These are phyloP conservation scores for Avena insularis DNA, from an alignment of 176 grass and related monocot species.

Conservation along the genomic window DNA sequence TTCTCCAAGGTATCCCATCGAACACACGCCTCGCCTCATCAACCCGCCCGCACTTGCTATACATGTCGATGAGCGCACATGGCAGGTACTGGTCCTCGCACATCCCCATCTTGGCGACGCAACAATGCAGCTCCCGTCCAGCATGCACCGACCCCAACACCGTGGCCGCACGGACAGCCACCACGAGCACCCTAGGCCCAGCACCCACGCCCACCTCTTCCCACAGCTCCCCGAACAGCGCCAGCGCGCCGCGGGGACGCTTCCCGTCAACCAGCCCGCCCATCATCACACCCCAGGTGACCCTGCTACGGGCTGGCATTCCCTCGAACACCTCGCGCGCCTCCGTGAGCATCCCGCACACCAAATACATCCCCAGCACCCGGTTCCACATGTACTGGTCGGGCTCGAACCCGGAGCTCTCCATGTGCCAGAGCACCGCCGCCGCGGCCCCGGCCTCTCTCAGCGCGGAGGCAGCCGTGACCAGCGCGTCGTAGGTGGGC, in stretches of 20 bases:
- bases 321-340: conserved; percentile 69
- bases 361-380: conserved; percentile 54
- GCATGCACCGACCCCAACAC: conserved; percentile 22
- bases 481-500: conserved; percentile 64
- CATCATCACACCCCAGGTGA: conserved; percentile 69
- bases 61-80: conserved; percentile 83
- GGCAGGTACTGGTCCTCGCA: conserved; percentile 45
- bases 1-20: conserved; percentile 53
- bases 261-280: conserved; percentile 61
- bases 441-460: conserved; percentile 49
- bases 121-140: conserved; percentile 74
- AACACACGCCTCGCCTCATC: conserved; percentile 66
- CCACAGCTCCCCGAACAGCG: conserved; percentile 62
- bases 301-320: conserved; percentile 53
- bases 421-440: conserved; percentile 65
- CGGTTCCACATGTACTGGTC: conserved; percentile 68
- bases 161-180: conserved; percentile 52
- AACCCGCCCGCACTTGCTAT: conserved; percentile 68
- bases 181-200: conserved; percentile 55
- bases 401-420: conserved; percentile 51
- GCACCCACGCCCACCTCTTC: not conserved
- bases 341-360: conserved; percentile 66
- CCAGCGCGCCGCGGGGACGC: conserved; percentile 47
- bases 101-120: conserved; percentile 58
- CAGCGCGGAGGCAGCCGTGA: conserved; percentile 53